phyloP scores from a whole-genome alignment of 2,329 filamentous ascomycete species.

The Aspergillus candidus region DNA sequence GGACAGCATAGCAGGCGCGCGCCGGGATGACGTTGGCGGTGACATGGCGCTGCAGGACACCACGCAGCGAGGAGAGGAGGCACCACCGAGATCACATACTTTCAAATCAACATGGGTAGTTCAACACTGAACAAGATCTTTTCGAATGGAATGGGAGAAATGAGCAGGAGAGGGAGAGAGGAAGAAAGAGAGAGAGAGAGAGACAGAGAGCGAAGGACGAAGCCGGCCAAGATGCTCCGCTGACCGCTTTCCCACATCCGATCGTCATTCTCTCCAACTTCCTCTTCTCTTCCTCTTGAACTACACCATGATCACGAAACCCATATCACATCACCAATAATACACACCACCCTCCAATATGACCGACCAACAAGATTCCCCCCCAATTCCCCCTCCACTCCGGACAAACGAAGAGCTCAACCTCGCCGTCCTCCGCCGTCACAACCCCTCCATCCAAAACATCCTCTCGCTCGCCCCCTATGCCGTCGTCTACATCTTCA shows the following conservation, averaged over 20 bases:
- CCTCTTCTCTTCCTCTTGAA: background rate
- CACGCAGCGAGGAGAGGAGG: too few species aligned
- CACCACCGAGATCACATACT: too few species aligned
- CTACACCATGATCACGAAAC: background rate
- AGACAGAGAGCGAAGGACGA: background rate
- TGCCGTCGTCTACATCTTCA: conserved; percentile 79
- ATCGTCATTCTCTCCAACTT: background rate
- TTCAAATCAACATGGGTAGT: too few species aligned
- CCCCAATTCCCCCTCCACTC: conserved; percentile 39
- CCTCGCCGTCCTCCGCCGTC: conserved; percentile 72
- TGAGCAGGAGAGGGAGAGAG: too few species aligned
- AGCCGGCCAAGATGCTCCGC: background rate
- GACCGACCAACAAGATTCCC: conserved; percentile 16
- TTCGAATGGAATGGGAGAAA: too few species aligned
- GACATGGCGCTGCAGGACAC: too few species aligned
- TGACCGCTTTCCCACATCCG: too few species aligned
- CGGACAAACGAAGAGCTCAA: conserved; percentile 84
- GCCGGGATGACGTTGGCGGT: too few species aligned
- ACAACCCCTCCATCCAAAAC: conserved; percentile 65
- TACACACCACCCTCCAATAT: conserved; percentile 4
- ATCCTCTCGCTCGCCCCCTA: conserved; percentile 80
- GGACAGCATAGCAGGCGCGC: too few species aligned
- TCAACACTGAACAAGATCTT: too few species aligned
- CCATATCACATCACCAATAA: background rate
- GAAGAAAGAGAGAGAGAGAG: background rate